A percentile compares a stretch with the other conserved stretches of the same genome.
Evolutionary conservation across 139 green algal genomes (phyloP).

Genomic region (Coccomyxa sp.): DNA sequence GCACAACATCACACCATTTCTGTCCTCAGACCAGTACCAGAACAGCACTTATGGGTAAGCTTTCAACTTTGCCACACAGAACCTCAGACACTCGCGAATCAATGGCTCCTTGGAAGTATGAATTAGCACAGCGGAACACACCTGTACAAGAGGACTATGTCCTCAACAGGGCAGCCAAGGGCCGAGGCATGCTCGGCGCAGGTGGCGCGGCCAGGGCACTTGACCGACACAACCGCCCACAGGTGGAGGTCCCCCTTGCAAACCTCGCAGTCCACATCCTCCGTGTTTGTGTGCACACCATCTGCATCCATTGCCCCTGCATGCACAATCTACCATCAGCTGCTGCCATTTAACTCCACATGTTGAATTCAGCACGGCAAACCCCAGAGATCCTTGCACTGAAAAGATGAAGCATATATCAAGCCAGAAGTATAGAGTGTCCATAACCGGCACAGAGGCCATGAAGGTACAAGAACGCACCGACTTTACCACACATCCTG

Average conservation of each 20-base stretch:
- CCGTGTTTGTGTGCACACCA: conserved; percentile 48
- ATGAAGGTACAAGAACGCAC: background rate
- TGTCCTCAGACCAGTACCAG: background rate
- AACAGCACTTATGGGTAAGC: background rate
- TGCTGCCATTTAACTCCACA: background rate
- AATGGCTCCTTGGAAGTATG: background rate
- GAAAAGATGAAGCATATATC: background rate
- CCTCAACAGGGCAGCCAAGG: conserved; percentile 22
- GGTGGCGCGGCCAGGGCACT: conserved; percentile 30
- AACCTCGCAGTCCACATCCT: conserved; percentile 52
- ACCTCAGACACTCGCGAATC: background rate
- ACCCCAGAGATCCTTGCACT: background rate
- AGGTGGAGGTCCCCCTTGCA: conserved; percentile 75
- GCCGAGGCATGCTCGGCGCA: conserved; percentile 66
- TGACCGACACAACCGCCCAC: conserved; percentile 46
- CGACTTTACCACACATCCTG: conserved; percentile 19
- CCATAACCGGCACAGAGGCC: no score
- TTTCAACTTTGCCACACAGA: background rate
- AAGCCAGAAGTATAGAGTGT: no score
- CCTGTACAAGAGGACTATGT: conserved; percentile 58
- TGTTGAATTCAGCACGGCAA: background rate
- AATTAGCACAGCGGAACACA: background rate
- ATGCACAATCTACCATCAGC: background rate
- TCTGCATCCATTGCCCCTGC: conserved; percentile 23
- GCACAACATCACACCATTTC: background rate